Evolutionary conservation across 2,329 filamentous ascomycete genomes (phyloP), one percentile per base, ranked within the genome.

Genomic region (Claviceps sp.): DNA sequence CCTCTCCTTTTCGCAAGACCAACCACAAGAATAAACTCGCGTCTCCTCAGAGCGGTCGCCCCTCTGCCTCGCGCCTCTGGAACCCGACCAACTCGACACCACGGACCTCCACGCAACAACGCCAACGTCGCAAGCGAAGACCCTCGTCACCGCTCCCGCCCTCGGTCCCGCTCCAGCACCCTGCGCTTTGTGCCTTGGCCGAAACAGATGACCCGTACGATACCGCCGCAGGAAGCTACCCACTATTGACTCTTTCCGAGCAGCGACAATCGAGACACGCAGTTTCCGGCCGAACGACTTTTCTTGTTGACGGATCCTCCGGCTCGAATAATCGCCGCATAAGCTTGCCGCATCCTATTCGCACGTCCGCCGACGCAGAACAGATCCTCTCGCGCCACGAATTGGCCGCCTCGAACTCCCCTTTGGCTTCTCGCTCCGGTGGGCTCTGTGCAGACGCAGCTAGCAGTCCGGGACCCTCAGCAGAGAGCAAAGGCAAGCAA

Each of bases 61-160:
- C 71, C 34, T 69, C 71, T 4, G 68, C 74, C 22, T 72, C 73
- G 46, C 75, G 76, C 38, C 74, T 81, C 57, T 81, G 78, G 78
- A 81, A 81, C 59, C 78, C 78, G 24, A 75, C 75, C 54, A 81
- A 81, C 61, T 81, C 76, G 26, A 80, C 77, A 2, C 77, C 76
- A 45, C 70, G 76, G 53, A 58, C 63, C 51, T 56, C 67, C 52
- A 60, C 20, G 30, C 45, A 57, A 24, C 54, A 57, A 20, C 49
- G 11, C 8, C 41, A 18, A 38, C 52, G 54, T 47, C 61, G 70
- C 52, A 68, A 63, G 55, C 72, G 76, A 52, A 74, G 75, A 26
- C 71, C 71, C 16, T 80, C 77, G 14, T 75, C 74, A 16, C 77
- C 78, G 16, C 74, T 73, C 5, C 74, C 73, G 40, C 76, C 77